Percentiles rank a stretch among this genome's conserved stretches.
These are phyloP conservation scores for Rhizophora apiculata DNA, from an alignment of 345 rosid species.

Conservation along the genomic window DNA sequence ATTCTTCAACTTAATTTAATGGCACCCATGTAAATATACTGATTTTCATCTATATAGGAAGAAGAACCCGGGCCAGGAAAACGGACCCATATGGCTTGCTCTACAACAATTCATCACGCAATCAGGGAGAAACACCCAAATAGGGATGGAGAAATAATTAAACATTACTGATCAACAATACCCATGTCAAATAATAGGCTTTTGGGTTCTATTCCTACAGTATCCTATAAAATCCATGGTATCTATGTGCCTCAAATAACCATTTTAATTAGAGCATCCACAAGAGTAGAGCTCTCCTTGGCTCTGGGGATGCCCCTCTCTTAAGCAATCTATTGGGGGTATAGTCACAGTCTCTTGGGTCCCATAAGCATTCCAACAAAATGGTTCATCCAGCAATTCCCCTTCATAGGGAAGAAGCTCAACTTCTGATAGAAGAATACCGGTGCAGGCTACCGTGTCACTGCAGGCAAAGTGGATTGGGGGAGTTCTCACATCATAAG, in stretches of 20 bases:
- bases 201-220: constrained; percentile 7
- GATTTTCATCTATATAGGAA: too few species aligned
- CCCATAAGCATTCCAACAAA: constrained; percentile 98
- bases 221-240: not conserved
- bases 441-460: constrained; percentile 85
- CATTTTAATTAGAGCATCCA: constrained; percentile 32
- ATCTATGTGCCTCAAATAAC: not conserved
- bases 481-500: constrained; percentile 70
- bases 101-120: constrained; percentile 58
- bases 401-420: constrained; percentile 92
- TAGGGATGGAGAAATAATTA: constrained; percentile 65
- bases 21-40: too few species aligned
- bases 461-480: constrained; percentile 97
- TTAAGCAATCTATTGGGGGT: constrained; percentile 77
- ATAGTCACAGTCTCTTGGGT: constrained; percentile 70
- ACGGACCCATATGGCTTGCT: constrained; percentile 5
- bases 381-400: constrained; percentile 80
- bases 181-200: constrained; percentile 12
- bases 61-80: constrained; percentile 13
- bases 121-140: constrained; percentile 56
- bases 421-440: constrained; percentile 83
- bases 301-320: constrained; percentile 63
- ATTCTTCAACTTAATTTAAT: too few species aligned
- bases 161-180: constrained; percentile 7
- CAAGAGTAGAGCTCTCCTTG: constrained; percentile 31